Conservation (phyloP, 352 stramenopile genomes). For the Phytopythium kandeliae region DNA sequence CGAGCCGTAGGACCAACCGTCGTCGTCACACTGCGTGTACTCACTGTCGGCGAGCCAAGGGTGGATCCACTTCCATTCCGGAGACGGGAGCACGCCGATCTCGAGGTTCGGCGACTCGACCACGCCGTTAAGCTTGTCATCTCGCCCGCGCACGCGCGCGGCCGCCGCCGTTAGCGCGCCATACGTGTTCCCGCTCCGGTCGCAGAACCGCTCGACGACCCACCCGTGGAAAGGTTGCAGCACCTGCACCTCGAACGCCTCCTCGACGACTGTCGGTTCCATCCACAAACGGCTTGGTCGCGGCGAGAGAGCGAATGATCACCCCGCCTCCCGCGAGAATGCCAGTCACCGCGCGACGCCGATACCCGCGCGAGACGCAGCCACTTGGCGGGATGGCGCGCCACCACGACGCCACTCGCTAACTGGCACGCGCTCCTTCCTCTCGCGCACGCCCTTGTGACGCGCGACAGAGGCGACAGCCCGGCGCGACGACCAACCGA, state of each 20-base stretch:
- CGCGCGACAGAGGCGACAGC: background rate
- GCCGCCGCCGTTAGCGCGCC: constrained; percentile 44
- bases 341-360: background rate
- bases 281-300: constrained; percentile 18
- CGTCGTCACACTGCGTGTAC: constrained; percentile 79
- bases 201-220: constrained; percentile 74
- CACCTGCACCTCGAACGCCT: constrained; percentile 82
- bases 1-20: constrained; percentile 83
- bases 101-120: constrained; percentile 30
- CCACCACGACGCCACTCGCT: background rate
- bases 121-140: constrained; percentile 51
- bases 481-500: constrained; percentile 1
- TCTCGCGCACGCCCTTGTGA: background rate
- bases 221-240: constrained; percentile 81
- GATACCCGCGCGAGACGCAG: background rate
- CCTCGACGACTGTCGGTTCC: constrained; percentile 70
- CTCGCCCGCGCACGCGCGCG: constrained; percentile 25
- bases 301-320: background rate
- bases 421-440: background rate
- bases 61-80: constrained; percentile 83
- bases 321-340: background rate
- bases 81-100: constrained; percentile 52
- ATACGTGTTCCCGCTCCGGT: constrained; percentile 73
- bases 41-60: constrained; percentile 65
- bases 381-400: background rate